A percentile compares a stretch with the other conserved stretches of the same genome.
Evolutionary conservation across 345 rosid species (phyloP).

Genomic region (Gossypium ekmanianum): DNA sequence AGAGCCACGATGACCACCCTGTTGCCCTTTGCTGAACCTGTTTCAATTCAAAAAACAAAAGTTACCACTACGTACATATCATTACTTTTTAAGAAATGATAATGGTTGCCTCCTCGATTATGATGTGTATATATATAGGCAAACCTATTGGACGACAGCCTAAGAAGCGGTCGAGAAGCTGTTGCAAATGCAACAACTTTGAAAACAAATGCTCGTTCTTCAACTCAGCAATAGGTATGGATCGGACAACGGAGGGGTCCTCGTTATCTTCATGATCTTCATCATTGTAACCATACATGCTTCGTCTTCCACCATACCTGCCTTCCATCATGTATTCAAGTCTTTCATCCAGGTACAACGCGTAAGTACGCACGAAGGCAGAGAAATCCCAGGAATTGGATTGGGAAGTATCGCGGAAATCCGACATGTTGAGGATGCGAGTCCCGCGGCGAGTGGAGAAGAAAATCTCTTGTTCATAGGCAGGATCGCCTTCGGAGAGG

Average conservation of each 20-base stretch:
- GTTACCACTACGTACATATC: background rate
- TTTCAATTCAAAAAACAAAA: background rate
- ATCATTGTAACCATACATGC: conserved; percentile 41
- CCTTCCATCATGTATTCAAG: conserved; percentile 71
- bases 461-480: conserved; percentile 86
- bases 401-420: conserved; percentile 58
- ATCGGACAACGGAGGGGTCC: conserved; percentile 22
- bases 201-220: conserved; percentile 52
- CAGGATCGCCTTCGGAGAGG: conserved; percentile 64
- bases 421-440: conserved; percentile 75
- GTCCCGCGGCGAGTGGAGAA: conserved; percentile 84
- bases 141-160: conserved; percentile 89
- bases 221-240: conserved; percentile 61
- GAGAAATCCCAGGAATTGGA: conserved; percentile 82
- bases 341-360: conserved; percentile 76
- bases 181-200: conserved; percentile 68
- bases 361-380: conserved; percentile 75
- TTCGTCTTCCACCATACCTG: conserved; percentile 53
- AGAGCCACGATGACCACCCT: conserved; percentile 76
- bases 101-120: background rate
- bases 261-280: conserved; percentile 34
- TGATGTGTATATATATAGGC: background rate
- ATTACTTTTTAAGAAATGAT: background rate
- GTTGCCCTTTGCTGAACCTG: conserved; percentile 65
- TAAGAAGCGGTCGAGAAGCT: conserved; percentile 73